Evolutionary conservation across 345 rosid species (phyloP).

Genomic region (Euphorbia pulcherrima): DNA sequence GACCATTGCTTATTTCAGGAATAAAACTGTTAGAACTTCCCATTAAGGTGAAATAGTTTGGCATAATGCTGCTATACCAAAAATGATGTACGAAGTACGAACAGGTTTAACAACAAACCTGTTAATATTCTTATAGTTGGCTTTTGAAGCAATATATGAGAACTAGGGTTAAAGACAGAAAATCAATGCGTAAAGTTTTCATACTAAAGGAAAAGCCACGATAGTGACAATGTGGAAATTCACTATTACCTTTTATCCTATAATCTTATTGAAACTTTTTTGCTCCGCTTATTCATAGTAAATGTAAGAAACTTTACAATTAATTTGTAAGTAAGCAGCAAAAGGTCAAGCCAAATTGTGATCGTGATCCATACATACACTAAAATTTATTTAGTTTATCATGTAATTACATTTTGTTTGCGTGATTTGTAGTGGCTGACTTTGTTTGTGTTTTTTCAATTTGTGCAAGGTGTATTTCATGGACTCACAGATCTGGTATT

Average conservation of each 20-base stretch:
- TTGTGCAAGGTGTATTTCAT: constrained; percentile 77
- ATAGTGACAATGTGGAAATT: neutral
- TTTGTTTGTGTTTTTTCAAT: constrained; percentile 8
- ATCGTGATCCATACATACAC: neutral
- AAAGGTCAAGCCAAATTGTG: neutral
- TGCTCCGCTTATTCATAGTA: neutral
- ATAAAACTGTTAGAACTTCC: too few relatives aligned
- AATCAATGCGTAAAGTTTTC: too few relatives aligned
- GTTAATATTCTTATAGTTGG: too few relatives aligned
- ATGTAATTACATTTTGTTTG: constrained; percentile 14
- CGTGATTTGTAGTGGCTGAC: neutral
- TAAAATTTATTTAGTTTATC: neutral
- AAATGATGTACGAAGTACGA: too few relatives aligned
- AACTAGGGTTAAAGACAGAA: too few relatives aligned
- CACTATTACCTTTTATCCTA: neutral
- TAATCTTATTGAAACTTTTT: neutral
- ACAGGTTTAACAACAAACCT: too few relatives aligned
- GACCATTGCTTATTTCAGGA: neutral
- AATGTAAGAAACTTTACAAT: neutral
- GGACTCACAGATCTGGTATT: constrained; percentile 99
- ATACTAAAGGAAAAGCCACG: neutral
- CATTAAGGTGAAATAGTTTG: too few relatives aligned
- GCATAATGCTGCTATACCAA: too few relatives aligned
- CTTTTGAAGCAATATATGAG: too few relatives aligned
- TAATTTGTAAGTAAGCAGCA: neutral